Evolutionary conservation across 2,329 filamentous ascomycete species (phyloP).

Genomic region (Ophiosphaerella narmari): DNA sequence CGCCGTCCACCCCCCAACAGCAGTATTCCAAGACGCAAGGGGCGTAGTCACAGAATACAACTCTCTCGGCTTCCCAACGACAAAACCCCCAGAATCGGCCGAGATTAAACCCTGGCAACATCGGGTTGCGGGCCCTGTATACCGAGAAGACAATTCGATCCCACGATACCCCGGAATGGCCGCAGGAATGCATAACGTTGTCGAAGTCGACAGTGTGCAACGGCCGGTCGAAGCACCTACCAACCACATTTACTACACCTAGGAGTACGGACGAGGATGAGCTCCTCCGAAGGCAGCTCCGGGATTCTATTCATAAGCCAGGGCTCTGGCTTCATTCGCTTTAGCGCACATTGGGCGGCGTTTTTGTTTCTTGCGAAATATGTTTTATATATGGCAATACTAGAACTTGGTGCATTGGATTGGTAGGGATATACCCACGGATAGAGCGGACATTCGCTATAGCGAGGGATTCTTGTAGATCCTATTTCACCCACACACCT

Average conservation of each 20-base stretch:
- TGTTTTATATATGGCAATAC: background rate
- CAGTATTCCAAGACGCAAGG: background rate
- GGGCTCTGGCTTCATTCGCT: too few relatives aligned
- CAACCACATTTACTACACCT: background rate
- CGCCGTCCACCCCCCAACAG: background rate
- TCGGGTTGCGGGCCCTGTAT: background rate
- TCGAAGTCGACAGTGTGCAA: constrained; percentile 16
- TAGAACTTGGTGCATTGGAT: too few relatives aligned
- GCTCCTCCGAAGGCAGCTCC: too few relatives aligned
- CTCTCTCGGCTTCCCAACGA: constrained; percentile 10
- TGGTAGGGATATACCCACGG: too few relatives aligned
- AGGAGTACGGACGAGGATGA: too few relatives aligned
- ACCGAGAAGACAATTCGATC: background rate
- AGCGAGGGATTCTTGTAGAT: too few relatives aligned
- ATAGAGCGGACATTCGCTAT: too few relatives aligned
- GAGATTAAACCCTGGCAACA: constrained; percentile 10
- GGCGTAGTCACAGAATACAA: constrained; percentile 11
- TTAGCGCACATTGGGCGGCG: background rate
- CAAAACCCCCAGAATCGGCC: background rate
- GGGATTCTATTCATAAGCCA: too few relatives aligned
- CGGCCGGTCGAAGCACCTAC: constrained; percentile 12
- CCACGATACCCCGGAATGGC: constrained; percentile 11
- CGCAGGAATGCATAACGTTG: constrained; percentile 3
- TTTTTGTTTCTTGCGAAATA: background rate
- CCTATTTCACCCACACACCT: too few relatives aligned